Evolutionary conservation across 1,284 basidiomycete genomes (phyloP), one percentile per base, ranked within the genome.

Genomic region (Cutaneotrichosporon sp.): DNA sequence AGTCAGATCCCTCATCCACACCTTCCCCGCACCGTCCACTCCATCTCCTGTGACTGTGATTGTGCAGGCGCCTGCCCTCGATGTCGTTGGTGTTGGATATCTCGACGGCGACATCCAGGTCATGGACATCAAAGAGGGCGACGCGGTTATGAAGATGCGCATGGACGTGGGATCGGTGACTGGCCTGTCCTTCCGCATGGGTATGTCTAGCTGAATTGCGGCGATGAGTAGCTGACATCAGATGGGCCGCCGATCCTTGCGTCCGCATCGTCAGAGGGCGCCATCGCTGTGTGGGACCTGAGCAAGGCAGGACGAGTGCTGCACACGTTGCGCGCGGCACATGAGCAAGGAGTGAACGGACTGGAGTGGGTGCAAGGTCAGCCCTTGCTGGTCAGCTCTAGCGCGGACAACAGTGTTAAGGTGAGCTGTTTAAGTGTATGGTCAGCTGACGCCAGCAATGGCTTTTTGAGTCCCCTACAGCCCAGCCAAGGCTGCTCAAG

Each of bases 401-500:
- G 90, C 19, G 87, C 86, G 60, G 92, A 97, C 71, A 97, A 97
- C 67, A 90, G 88, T 65, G 82, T 97, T 54, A 94, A 94, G 80
- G 89, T 91, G 49, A 44, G 68, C 71, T 60, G 24, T 11, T 39
- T 20, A 22, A 12, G 4, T 14, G 6, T 4, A 14, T 31, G 10
- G 29, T 31, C 14, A 20, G n/a, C 27, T 37, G 25, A 52, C 47
- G 46, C 14, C 63, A 93, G 90, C 92, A 98, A 89, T 98, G 96
- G 94, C 76, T 96, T 42, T 96, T 97, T 63, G 96, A 98, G 69
- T 87, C 90, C 0, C 88, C 90, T 0, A 87, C 87, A 0, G 79
- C 87, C 1, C 79, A 88, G 11, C 92, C 94, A 3, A 81, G 90
- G 37, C 76, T 98, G 12, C 81, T 97, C 41, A 97, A 97, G 77